Base-by-base conservation (phyloP, 2,329 filamentous ascomycete genomes). In the Pseudocercospora macadamiae region DNA sequence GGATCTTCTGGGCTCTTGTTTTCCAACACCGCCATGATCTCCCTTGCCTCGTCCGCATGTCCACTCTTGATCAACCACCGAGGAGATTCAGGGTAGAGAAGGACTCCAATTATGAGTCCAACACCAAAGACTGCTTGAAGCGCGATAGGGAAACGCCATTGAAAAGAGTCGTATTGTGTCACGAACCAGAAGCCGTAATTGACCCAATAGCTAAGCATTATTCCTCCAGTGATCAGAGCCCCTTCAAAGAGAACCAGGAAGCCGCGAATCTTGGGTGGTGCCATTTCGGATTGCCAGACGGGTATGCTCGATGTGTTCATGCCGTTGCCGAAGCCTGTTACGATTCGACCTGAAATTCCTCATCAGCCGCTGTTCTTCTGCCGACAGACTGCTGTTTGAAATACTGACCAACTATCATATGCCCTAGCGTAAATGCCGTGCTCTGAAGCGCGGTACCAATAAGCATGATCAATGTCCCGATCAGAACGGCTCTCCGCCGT, bases 211-310 rank as follows among this genome's bases (percentile, higher is more conserved):
- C 79, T 78, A 53, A 82, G 80, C 19, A 77, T 79, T 56, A 81
- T 77, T 59, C 80, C 80, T 51, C 76, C 77, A 16, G 79, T 80
- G 55, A 82, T 81, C 67, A 81, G 92, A 0, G 93, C 93, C 71
- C 97, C 97, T 74, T 97, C 93, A 66, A 97, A 96, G 73, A 93
- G 96, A 19, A 93, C 93, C 61, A 97, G 82, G 76, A 93, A 93
- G 60, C 93, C 93, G 69, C 93, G 85, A 75, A 96, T 96, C 71
- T 97, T 93, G 2, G 93, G 91, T 32, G 93, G 93, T 39, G 93
- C 96, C 69, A 79, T 80, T 57, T 80, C 78, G 10, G 76, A 77
- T 63, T 80, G 78, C 61, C 78, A 79, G 26, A 79, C 75, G 3
- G 78, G 78, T 2, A 80, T 77, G n/a, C 77, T 77, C 54, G 47